Percentiles rank a stretch among this genome's conserved stretches.
phyloP scores from a whole-genome alignment of 768 basidiomycete genomes.

The Tylopilus plumbeoviolaceoides region DNA sequence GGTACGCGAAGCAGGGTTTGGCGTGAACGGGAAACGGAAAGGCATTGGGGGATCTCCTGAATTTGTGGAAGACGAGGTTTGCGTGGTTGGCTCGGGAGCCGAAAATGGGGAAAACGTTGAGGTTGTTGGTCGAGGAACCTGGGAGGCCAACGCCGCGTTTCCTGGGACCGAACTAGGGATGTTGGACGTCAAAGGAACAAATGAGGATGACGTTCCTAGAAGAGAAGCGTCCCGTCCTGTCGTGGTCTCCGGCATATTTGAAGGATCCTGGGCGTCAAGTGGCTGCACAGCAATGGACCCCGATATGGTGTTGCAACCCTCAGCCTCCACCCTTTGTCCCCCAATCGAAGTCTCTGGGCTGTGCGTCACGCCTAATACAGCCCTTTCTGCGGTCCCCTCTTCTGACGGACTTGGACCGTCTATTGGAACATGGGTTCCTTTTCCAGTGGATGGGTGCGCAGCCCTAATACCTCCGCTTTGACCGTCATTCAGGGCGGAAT shows the following conservation, averaged over 20 bases:
- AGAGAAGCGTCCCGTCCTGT: slow-evolving; percentile 9
- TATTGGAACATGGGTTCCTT: neutral
- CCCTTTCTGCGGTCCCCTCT: slow-evolving; percentile 8
- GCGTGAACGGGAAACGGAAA: slow-evolving; percentile 27
- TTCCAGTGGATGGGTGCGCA: neutral
- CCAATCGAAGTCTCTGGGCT: slow-evolving; percentile 17
- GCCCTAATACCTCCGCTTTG: neutral
- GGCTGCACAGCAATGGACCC: slow-evolving; percentile 21
- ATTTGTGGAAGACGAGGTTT: slow-evolving; percentile 1
- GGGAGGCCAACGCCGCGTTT: slow-evolving; percentile 1
- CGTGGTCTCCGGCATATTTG: slow-evolving; percentile 19
- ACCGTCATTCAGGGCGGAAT: slow-evolving; percentile 4
- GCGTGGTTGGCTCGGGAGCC: neutral
- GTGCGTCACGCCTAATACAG: slow-evolving; percentile 16
- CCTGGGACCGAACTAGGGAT: slow-evolving; percentile 5
- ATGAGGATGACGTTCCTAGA: slow-evolving; percentile 12
- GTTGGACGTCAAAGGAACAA: slow-evolving; percentile 6
- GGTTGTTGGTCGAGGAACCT: slow-evolving; percentile 1
- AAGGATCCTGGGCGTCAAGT: slow-evolving; percentile 15
- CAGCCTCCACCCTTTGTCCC: slow-evolving; percentile 13
- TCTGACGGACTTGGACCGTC: slow-evolving; percentile 1
- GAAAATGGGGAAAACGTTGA: slow-evolving; percentile 4
- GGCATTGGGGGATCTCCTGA: slow-evolving; percentile 25
- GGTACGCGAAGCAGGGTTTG: slow-evolving; percentile 32
- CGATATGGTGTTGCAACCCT: slow-evolving; percentile 19